Evolutionary conservation across 2,329 filamentous ascomycete genomes (phyloP), one percentile per base, ranked within the genome.

Genomic region (Venturia pyrina): DNA sequence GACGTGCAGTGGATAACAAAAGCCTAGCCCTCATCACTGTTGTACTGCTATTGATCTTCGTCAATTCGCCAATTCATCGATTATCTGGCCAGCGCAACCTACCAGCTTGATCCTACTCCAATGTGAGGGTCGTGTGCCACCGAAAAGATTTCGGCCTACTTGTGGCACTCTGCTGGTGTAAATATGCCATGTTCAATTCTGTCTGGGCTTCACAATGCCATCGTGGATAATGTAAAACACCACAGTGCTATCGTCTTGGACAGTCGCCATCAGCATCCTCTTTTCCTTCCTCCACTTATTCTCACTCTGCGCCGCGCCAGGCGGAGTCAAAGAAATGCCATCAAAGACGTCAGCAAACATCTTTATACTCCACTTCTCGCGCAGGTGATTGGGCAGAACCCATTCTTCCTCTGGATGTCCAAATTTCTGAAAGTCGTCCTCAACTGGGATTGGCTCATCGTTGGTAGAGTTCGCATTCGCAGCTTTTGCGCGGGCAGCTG

Each of bases 241-340:
- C 21, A 95, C 83, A 0, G 90, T 93, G 69, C 90, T 93, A 76
- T 95, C 90, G 71, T 89, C 86, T 73, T 91, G 88, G 61, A 91
- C 79, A 2, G 88, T 89, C 19, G 88, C 89, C 63, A 95, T 79
- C n/a, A 93, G 73, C 13, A 93, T 75, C 68, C 90, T 81, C 79
- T 93, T 93, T 61, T 75, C 77, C 28, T 71, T 75, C 68, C 79
- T 75, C 79, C 79, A 82, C 5, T 73, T 73, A 64, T 77, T 77
- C 66, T 63, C 65, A 21, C 66, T 62, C 15, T 63, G 10, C 65
- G 73, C 74, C 11, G 71, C 69, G 15, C 71, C 70, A 17, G 77
- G 77, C 64, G 83, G 81, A 61, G 82, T 74, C 41, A 74, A 66
- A 28, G 68, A 72, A 57, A 80, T 72, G 43, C 68, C 82, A 77